These are phyloP conservation scores for Kwoniella europaea DNA, from an alignment of 768 basidiomycete species.

Conservation along the genomic window DNA sequence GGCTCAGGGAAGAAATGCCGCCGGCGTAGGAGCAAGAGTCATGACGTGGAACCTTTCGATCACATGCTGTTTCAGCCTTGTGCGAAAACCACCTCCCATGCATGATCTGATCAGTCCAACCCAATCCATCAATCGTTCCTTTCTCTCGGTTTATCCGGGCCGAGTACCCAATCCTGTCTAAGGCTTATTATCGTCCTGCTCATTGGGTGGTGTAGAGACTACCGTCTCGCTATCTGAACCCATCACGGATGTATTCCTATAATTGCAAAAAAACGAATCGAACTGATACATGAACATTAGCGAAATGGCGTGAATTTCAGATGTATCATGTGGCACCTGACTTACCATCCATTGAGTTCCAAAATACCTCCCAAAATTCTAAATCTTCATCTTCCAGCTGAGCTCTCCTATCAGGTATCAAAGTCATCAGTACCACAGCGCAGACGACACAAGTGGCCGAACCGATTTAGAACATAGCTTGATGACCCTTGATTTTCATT, in stretches of 20 bases:
- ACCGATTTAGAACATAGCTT: slow-evolving; percentile 18
- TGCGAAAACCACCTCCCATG: neutral
- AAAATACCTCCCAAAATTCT: slow-evolving; percentile 3
- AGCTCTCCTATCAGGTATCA: slow-evolving; percentile 9
- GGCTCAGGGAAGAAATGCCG: too few species aligned
- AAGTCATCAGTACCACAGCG: slow-evolving; percentile 11
- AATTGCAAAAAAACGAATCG: neutral
- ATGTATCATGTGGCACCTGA: neutral
- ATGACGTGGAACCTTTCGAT: too few species aligned
- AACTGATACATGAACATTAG: neutral
- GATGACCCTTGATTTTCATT: slow-evolving; percentile 10
- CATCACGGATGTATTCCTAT: slow-evolving; percentile 5
- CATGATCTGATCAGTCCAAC: neutral
- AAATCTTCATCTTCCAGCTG: slow-evolving; percentile 18
- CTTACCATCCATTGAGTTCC: slow-evolving; percentile 18
- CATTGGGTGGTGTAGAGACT: neutral
- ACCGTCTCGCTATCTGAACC: neutral
- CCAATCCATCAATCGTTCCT: neutral
- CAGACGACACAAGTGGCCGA: slow-evolving; percentile 8
- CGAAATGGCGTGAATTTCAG: neutral
- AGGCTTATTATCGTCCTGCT: neutral
- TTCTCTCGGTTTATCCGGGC: neutral
- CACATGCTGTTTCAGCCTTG: too few species aligned
- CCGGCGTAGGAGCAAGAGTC: too few species aligned
- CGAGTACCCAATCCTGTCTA: neutral